Evolutionary conservation across 164 flowering plant species (phyloP), one percentile per base, ranked within the genome.

Genomic region (grape (Vitis vinifera)): DNA sequence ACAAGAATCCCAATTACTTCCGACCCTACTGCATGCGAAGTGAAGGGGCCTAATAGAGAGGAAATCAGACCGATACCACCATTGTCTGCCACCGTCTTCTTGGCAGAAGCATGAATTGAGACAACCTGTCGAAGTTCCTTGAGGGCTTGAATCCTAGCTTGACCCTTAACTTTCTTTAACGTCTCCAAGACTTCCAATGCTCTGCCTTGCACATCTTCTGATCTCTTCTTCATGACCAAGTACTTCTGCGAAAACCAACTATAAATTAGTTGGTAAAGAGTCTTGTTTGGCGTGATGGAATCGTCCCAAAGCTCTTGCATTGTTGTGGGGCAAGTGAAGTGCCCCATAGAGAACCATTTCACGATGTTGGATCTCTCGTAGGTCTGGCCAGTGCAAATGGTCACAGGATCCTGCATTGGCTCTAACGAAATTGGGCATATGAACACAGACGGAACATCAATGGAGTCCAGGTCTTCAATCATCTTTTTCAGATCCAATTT

Each of bases 1-100:
- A 90, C 97, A 31, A 93, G 82, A 77, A 91, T 89, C 14, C 85
- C 91, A 73, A 93, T 74, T 8, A 78, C 85, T 71, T 93, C 98
- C 0, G 89, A 91, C 49, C 98, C 98, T 47, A 93, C 98, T 1
- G 89, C 91, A 58, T 93, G 91, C 3, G 94, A 85, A 23, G 98
- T 93, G 69, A 93, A 91, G 13, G 92, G 95, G 55, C 97, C 98
- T 13, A 93, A 70, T 50, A 91, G 75, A 55, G 93, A 88, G 10
- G 86, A 78, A 27, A 93, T 59, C 66, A 90, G 51, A 50, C 77
- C 55, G 58, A 88, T 71, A 15, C 98, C 97, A 52, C 91, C 94
- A 51, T 83, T 79, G 55, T 86, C 44, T 8, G 44, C 92, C 66
- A 88, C 83, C 0, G 89, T 75, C 75, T 83, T 91, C 83, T 83